Conservation (phyloP, 169 alveolate species). For the Eimeria maxima region DNA sequence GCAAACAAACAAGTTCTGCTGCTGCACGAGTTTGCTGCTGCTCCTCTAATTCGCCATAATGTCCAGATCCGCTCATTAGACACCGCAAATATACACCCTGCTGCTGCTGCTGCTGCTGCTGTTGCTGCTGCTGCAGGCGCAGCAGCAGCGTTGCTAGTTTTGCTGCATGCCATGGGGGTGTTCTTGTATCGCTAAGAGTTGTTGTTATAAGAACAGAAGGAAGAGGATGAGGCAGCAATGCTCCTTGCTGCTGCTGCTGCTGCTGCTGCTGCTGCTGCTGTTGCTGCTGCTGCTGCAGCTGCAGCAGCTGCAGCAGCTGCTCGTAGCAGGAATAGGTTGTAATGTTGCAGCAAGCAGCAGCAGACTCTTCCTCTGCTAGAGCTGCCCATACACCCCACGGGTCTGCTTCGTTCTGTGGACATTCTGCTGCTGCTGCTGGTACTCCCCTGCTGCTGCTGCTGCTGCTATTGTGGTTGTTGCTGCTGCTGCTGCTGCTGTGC, state of each 20-base stretch:
- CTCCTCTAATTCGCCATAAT: conserved; percentile 2
- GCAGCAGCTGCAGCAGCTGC: conserved; percentile 38
- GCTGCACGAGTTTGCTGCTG: neutral
- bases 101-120: neutral
- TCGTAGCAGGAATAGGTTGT: conserved; percentile 23
- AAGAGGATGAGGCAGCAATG: neutral
- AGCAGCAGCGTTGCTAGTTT: conserved; percentile 38
- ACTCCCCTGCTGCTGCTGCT: neutral
- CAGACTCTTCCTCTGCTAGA: conserved; percentile 27
- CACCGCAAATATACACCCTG: conserved; percentile 30
- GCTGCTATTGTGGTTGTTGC: neutral
- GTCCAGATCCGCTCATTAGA: neutral
- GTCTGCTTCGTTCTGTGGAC: neutral
- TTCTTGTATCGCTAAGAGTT: neutral
- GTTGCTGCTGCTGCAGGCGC: conserved; percentile 9
- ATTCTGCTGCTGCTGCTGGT: neutral
- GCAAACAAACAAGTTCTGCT: conserved; percentile 17
- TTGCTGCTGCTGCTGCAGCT: conserved; percentile 6
- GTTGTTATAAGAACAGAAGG: conserved; percentile 24
- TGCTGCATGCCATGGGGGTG: conserved; percentile 56
- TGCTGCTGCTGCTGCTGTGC: conserved; percentile 59
- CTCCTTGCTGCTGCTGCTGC: neutral
- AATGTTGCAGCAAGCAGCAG: conserved; percentile 33
- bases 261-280: conserved; percentile 19
- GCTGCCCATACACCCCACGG: conserved; percentile 51